Evolutionary conservation across 169 alveolate species (phyloP), one percentile per base, ranked within the genome.

Genomic region (Ichthyophthirius multifiliis): DNA sequence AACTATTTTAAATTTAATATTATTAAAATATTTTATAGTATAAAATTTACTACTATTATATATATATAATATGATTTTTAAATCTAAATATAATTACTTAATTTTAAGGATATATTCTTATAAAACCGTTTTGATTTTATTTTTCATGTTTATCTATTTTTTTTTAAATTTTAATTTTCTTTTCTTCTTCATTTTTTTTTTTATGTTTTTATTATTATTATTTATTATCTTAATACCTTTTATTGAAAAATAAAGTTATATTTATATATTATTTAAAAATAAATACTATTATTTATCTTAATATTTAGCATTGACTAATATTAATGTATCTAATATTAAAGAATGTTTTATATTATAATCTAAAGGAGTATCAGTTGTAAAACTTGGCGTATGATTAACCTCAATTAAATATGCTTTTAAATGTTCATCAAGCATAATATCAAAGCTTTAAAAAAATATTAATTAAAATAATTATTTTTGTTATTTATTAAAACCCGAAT

Each of bases 371-470:
- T 89, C 94, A 20, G 83, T 78, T 3, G 81, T 65, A 63, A 89
- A 89, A 27, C 88, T 75, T 6, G 94, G 94, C 15, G 91, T 74
- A 30, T 83, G 86, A 74, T 89, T 89, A 1, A 89, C 94, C 81
- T 89, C 92, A 0, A 89, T 48, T 12, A 90, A 74, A 48, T 74
- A 90, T 0, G 94, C 92, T 47, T 82, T 78, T 12, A 84, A 65
- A 12, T 84, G 76, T 4, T 67, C 35, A 82, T 90, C 92, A 15
- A 90, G 62, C 15, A 90, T 55, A 20, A 90, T 82, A 71, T 90
- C 94, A 62, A 90, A 90, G 41, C 93, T 87, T 39, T 76, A 79
- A 67, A 74, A 90, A 96, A 23, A 94, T 46, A 75, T 89, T 76
- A 34, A 94, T 88, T 76, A 90, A 96, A 13, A 65, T n/a, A 32